Conservation (phyloP, 805 yeast species). For the Barnettozyma wickerhamii region DNA sequence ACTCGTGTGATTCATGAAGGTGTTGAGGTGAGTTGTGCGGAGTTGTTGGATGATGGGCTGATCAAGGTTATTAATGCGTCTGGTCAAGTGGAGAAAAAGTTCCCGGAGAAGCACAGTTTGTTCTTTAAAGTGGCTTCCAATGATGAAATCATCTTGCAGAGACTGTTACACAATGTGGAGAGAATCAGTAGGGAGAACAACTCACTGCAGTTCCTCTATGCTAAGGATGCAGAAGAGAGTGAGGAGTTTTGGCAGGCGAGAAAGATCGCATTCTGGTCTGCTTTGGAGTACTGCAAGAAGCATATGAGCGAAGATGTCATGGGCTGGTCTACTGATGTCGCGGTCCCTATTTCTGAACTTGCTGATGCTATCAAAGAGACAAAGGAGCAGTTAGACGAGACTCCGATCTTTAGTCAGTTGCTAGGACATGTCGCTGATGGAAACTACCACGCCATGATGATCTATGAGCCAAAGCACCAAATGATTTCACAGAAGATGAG, state of each 20-base stretch:
- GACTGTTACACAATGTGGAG: constrained; percentile 39
- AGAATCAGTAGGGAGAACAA: constrained; percentile 45
- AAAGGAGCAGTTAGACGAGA: constrained; percentile 48
- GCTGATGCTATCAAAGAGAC: constrained; percentile 55
- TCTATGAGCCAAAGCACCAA: constrained; percentile 47
- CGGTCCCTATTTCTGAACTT: constrained; percentile 65
- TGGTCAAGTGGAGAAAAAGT: constrained; percentile 45
- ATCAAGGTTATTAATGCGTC: constrained; percentile 56
- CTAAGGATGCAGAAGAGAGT: constrained; percentile 50
- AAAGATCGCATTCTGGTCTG: constrained; percentile 59
- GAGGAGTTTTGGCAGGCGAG: constrained; percentile 67
- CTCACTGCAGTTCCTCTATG: constrained; percentile 50
- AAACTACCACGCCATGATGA: constrained; percentile 61
- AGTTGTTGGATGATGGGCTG: constrained; percentile 61
- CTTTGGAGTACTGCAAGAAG: constrained; percentile 56
- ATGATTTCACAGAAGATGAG: constrained; percentile 45
- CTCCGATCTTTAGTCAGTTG: constrained; percentile 48
- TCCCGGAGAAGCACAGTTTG: constrained; percentile 52
- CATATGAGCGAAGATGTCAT: constrained; percentile 39
- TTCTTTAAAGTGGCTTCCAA: constrained; percentile 56
- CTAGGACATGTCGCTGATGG: constrained; percentile 82
- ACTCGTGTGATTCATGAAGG: constrained; percentile 56
- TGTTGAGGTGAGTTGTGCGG: constrained; percentile 62
- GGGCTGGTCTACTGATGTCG: constrained; percentile 71
- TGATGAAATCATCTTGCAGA: constrained; percentile 32